These are phyloP conservation scores for Acanthochlamys bracteata DNA, from an alignment of 106 monocot genomes.

Conservation along the genomic window DNA sequence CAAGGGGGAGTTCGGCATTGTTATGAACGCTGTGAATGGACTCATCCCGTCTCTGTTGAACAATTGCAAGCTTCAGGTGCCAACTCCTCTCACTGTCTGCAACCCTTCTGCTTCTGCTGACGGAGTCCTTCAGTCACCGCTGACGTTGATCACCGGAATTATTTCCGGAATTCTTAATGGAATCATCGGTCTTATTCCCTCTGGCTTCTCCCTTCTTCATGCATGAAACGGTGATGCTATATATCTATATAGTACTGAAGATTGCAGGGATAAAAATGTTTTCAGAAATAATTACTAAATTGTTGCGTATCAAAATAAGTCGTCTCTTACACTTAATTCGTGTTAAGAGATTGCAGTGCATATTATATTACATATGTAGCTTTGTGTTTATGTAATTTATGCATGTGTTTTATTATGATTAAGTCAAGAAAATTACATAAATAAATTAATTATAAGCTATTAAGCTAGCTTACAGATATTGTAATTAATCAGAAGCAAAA, in stretches of 20 bases:
- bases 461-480: no score
- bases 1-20: constrained; percentile 26
- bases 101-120: constrained; percentile 14
- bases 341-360: no score
- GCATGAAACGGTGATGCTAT: neutral
- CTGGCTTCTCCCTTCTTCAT: constrained; percentile 16
- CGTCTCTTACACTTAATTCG: no score
- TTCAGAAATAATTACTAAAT: no score
- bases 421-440: no score
- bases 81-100: constrained; percentile 40
- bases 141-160: constrained; percentile 10
- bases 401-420: no score
- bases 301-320: no score
- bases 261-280: neutral
- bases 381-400: no score
- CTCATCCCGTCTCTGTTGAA: constrained; percentile 28
- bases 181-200: constrained; percentile 14
- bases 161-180: constrained; percentile 18
- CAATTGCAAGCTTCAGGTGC: constrained; percentile 34
- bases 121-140: constrained; percentile 21
- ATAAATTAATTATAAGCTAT: no score
- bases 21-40: constrained; percentile 7
- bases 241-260: no score
- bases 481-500: no score
- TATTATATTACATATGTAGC: no score